Percentiles rank a stretch among this genome's conserved stretches.
phyloP scores from a whole-genome alignment of 106 monocot species.

The Phalaenopsis equestris region DNA sequence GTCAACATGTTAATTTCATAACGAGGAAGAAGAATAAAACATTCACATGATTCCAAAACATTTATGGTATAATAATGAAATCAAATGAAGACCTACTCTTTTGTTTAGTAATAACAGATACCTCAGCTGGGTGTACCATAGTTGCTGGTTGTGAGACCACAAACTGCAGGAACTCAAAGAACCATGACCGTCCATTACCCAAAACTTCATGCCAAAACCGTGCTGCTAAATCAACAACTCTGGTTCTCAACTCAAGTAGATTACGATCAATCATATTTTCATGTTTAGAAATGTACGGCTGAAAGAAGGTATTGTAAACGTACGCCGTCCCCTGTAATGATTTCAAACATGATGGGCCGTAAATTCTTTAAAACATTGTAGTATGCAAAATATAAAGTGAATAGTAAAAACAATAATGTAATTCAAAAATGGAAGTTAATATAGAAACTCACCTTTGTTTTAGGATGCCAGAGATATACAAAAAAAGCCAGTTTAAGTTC shows the following conservation, averaged over 20 bases:
- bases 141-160: constrained; percentile 20
- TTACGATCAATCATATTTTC: constrained; percentile 33
- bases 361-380: neutral
- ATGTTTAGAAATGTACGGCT: constrained; percentile 25
- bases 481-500: neutral
- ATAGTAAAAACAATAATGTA: neutral
- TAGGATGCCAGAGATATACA: constrained; percentile 5
- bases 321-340: constrained; percentile 33
- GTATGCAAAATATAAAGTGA: too few relatives aligned
- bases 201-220: constrained; percentile 25
- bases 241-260: constrained; percentile 27
- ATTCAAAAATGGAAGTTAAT: neutral
- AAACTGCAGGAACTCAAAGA: constrained; percentile 25
- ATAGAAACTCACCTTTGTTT: neutral
- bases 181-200: constrained; percentile 18
- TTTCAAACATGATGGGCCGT: neutral
- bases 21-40: too few relatives aligned
- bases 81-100: too few relatives aligned
- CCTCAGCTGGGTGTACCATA: neutral
- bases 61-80: too few relatives aligned
- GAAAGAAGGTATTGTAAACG: constrained; percentile 31
- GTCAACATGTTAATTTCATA: too few relatives aligned
- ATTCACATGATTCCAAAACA: too few relatives aligned
- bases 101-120: neutral
- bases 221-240: constrained; percentile 20